Conservation (phyloP, 441 rosid genomes). For the Jatropha podagrica region DNA sequence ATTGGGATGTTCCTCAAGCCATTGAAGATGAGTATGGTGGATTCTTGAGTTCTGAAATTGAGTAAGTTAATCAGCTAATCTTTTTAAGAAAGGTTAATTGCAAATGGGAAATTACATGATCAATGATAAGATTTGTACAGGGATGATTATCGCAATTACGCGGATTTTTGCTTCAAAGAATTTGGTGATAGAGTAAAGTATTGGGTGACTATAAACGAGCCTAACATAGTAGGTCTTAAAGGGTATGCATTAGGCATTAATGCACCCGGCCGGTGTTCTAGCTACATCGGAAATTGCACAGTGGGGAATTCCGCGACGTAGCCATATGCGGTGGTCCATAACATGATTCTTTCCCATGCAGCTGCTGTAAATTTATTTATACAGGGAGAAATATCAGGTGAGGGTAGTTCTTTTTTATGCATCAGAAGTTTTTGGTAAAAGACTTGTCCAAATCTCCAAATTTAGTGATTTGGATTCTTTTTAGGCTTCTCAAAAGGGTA, state of each 20-base stretch:
- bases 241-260: conserved; percentile 14
- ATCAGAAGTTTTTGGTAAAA: too few relatives aligned
- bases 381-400: conserved; percentile 30
- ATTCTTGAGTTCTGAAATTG: conserved; percentile 28
- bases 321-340: conserved; percentile 23
- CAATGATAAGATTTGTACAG: background rate
- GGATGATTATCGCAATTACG: conserved; percentile 23
- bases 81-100: background rate
- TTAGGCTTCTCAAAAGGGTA: conserved; percentile 26
- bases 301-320: conserved; percentile 25
- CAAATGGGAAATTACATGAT: too few relatives aligned
- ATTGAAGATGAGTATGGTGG: conserved; percentile 35
- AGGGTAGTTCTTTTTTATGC: background rate
- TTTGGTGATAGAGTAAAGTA: conserved; percentile 25
- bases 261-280: conserved; percentile 28
- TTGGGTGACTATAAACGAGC: conserved; percentile 25
- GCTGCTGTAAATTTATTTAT: conserved; percentile 23
- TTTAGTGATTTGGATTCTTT: too few relatives aligned
- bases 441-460: too few relatives aligned
- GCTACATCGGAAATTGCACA: conserved; percentile 15
- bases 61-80: conserved; percentile 27
- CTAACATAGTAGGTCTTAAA: background rate
- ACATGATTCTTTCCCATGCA: conserved; percentile 26
- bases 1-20: conserved; percentile 39
- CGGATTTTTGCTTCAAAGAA: conserved; percentile 26